phyloP scores from a whole-genome alignment of 75 land plant species.

The Azolla pinnata region DNA sequence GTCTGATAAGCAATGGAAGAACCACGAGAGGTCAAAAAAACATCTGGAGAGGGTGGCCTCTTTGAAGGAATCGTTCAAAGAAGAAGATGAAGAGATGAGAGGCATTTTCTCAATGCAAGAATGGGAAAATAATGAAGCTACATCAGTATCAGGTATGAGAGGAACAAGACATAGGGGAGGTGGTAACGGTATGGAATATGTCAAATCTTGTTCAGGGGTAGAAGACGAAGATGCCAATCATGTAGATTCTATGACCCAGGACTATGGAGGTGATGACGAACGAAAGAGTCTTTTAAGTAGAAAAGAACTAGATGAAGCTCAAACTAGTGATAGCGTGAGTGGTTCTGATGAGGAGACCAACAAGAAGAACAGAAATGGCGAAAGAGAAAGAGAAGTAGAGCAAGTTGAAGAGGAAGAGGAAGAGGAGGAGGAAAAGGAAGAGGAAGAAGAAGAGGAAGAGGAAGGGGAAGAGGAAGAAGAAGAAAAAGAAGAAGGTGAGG shows the following conservation, averaged over 20 bases:
- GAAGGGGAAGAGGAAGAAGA: constrained; percentile 9
- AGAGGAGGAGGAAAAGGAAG: constrained; percentile 10
- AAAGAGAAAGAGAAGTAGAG: constrained; percentile 17
- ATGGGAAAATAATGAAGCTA: constrained; percentile 6
- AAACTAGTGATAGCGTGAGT: background rate
- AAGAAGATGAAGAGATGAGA: constrained; percentile 26
- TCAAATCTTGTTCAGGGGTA: background rate
- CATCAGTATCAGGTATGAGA: too few species aligned
- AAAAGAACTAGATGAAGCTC: background rate
- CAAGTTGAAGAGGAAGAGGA: constrained; percentile 17
- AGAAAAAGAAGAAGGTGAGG: constrained; percentile 4
- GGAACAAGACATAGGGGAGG: too few species aligned
- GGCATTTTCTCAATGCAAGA: background rate
- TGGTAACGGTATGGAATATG: background rate
- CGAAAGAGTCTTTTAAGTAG: background rate
- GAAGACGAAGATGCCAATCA: background rate
- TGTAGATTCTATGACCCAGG: background rate
- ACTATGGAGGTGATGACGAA: background rate
- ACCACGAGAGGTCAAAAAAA: constrained; percentile 96
- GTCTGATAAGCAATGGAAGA: constrained; percentile 93
- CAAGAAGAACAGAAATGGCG: constrained; percentile 8
- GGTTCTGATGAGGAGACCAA: background rate
- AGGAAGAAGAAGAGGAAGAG: constrained; percentile 27
- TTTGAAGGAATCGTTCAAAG: constrained; percentile 40
- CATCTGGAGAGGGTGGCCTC: constrained; percentile 64